Conservation (phyloP, 495 filamentous ascomycete species). For the Cercophora scortea region DNA sequence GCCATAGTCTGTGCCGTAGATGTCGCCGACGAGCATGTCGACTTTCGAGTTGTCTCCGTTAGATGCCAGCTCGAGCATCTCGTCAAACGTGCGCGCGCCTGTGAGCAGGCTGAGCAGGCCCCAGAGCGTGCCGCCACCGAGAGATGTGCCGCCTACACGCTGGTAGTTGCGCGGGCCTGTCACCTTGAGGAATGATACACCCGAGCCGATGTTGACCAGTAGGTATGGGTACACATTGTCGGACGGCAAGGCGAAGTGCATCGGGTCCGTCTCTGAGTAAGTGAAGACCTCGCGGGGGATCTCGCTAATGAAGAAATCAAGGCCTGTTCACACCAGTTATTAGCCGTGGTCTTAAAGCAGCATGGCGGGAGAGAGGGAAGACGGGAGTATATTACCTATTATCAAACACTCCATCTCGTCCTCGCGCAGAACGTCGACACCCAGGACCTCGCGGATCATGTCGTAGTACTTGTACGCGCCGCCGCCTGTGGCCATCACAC, state of each 20-base stretch:
- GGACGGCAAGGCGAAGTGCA: conserved; percentile 66
- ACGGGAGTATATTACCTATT: conserved; percentile 38
- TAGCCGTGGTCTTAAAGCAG: background rate
- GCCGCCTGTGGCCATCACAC: conserved; percentile 90
- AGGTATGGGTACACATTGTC: conserved; percentile 89
- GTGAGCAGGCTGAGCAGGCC: conserved; percentile 86
- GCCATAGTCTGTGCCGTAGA: conserved; percentile 90
- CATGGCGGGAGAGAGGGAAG: too few relatives aligned
- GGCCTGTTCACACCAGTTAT: conserved; percentile 30
- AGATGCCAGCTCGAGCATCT: conserved; percentile 93
- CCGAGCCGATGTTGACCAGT: conserved; percentile 97
- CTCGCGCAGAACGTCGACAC: conserved; percentile 78
- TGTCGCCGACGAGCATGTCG: conserved; percentile 97
- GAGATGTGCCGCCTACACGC: conserved; percentile 87
- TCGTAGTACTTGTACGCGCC: conserved; percentile 96
- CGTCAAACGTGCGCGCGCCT: conserved; percentile 83
- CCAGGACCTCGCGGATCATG: conserved; percentile 66
- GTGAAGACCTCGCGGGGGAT: conserved; percentile 96
- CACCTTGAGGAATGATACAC: conserved; percentile 97
- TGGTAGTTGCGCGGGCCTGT: conserved; percentile 77
- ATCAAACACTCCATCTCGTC: conserved; percentile 99
- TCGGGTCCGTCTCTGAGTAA: conserved; percentile 80
- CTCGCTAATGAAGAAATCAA: conserved; percentile 98
- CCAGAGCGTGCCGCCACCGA: conserved; percentile 95
- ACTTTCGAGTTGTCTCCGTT: conserved; percentile 85